Percentiles rank a stretch among this genome's conserved stretches.
These are phyloP conservation scores for Strigomonas oncopelti DNA, from an alignment of 208 protist species.

Conservation along the genomic window DNA sequence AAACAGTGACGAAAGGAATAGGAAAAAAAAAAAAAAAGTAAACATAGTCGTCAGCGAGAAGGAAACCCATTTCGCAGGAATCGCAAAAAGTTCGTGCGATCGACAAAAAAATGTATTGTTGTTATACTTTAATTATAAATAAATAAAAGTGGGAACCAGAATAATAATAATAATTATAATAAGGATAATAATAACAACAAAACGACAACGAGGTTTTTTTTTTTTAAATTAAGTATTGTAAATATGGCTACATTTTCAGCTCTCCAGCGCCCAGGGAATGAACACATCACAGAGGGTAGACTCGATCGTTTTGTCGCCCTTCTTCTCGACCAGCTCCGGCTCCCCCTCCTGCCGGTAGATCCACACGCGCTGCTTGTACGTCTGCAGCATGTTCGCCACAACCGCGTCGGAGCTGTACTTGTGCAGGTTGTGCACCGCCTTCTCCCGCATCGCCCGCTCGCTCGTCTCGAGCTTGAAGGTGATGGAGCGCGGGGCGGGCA, in stretches of 20 bases:
- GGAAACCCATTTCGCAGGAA: no score
- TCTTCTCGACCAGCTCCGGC: slow-evolving; percentile 25
- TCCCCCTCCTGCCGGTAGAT: slow-evolving; percentile 44
- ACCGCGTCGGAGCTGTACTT: slow-evolving; percentile 68
- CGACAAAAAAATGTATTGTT: no score
- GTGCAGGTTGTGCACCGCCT: slow-evolving; percentile 68
- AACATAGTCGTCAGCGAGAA: no score
- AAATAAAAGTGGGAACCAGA: no score
- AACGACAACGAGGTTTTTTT: no score
- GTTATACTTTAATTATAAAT: no score
- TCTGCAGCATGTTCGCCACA: slow-evolving; percentile 81
- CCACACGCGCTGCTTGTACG: slow-evolving; percentile 72
- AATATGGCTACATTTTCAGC: no score
- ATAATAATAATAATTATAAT: no score
- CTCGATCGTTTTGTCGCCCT: slow-evolving; percentile 51
- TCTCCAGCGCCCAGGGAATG: slow-evolving; percentile 23
- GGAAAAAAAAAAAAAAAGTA: slow-evolving; percentile 3
- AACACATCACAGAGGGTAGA: slow-evolving; percentile 46
- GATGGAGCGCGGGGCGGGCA: slow-evolving; percentile 35
- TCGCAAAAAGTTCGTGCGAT: no score
- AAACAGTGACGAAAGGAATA: not conserved
- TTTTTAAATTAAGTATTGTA: no score
- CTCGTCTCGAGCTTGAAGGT: slow-evolving; percentile 85
- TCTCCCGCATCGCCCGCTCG: slow-evolving; percentile 54
- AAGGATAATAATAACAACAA: no score